These are phyloP conservation scores for Amaranthus hypochondriacus DNA, from an alignment of 148 eudicot genomes.

Conservation along the genomic window DNA sequence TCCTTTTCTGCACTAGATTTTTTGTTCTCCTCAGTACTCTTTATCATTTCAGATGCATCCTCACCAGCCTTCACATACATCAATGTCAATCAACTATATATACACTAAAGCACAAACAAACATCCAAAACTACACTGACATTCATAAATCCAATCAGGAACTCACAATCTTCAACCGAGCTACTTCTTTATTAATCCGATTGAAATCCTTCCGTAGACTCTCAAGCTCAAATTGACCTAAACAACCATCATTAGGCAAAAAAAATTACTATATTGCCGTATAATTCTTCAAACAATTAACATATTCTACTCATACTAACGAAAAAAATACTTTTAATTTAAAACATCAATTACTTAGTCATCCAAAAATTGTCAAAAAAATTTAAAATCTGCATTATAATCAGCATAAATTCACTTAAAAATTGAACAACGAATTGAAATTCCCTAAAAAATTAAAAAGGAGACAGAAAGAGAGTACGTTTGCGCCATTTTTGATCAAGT, in stretches of 20 bases:
- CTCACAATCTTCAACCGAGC: conserved; percentile 72
- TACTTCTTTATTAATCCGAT: conserved; percentile 63
- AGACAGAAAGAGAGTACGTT: conserved; percentile 28
- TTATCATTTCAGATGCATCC: conserved; percentile 64
- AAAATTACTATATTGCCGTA: no score
- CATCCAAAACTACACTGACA: neutral
- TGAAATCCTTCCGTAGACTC: conserved; percentile 57
- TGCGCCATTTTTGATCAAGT: conserved; percentile 69
- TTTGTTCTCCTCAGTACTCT: conserved; percentile 61
- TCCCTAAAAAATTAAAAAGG: neutral
- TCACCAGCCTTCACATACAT: conserved; percentile 43
- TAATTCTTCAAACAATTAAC: no score
- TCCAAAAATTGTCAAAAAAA: neutral
- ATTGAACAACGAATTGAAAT: neutral
- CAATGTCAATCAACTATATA: neutral
- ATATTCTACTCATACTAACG: no score
- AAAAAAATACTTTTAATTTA: no score
- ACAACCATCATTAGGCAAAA: neutral
- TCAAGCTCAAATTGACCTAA: conserved; percentile 82
- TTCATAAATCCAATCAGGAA: neutral
- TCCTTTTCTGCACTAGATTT: conserved; percentile 39
- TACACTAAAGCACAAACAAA: neutral
- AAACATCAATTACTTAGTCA: no score
- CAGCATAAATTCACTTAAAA: neutral
- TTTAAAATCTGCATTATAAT: neutral